phyloP scores from a whole-genome alignment of 169 alveolate genomes.

The Plasmodium inui region DNA sequence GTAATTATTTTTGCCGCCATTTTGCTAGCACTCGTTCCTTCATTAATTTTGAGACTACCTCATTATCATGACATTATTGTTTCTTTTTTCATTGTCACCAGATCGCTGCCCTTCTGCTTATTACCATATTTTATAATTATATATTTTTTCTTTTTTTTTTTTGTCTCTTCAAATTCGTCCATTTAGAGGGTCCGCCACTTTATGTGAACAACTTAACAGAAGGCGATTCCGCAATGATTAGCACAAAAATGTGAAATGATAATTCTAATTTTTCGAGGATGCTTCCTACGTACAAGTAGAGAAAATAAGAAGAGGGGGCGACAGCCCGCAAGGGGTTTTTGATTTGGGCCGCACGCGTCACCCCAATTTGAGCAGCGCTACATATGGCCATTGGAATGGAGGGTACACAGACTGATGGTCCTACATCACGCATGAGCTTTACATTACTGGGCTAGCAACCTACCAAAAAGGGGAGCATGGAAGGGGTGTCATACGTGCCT shows the following conservation, averaged over 20 bases:
- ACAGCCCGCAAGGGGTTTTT: neutral
- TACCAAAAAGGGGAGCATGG: neutral
- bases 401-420: neutral
- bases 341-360: neutral
- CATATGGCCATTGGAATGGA: neutral
- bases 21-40: neutral
- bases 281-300: neutral
- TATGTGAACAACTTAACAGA: neutral
- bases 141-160: neutral
- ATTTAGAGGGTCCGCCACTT: neutral
- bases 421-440: neutral
- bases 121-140: neutral
- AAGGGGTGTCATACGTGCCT: neutral
- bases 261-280: neutral
- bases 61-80: neutral
- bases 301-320: neutral
- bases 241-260: neutral
- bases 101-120: neutral
- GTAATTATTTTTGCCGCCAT: neutral
- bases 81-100: neutral
- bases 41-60: neutral
- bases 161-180: neutral
- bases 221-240: conserved; percentile 2
- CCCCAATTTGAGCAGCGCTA: neutral
- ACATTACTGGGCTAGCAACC: conserved; percentile 9